phyloP scores from a whole-genome alignment of 306 rosid species.

The Astragalus glycyphyllos region DNA sequence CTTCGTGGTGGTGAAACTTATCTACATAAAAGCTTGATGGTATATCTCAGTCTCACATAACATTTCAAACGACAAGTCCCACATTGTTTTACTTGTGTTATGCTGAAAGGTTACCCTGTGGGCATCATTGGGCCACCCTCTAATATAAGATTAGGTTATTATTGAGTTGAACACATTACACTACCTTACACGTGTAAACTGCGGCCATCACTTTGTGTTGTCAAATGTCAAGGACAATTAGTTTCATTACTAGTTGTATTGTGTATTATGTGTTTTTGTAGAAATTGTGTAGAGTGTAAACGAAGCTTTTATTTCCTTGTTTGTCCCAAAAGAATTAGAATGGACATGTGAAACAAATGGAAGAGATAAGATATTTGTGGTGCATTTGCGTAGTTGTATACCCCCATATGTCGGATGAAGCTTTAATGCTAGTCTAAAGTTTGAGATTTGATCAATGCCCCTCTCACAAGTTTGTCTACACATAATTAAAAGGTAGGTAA shows the following conservation, averaged over 20 bases:
- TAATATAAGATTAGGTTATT: no score
- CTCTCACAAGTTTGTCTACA: constrained; percentile 27
- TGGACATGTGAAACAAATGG: constrained; percentile 17
- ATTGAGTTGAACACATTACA: no score
- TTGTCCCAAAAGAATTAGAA: not conserved
- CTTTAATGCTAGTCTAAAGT: constrained; percentile 21
- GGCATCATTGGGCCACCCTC: constrained; percentile 37
- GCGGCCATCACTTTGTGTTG: no score
- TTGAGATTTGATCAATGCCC: constrained; percentile 24
- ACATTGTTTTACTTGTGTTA: constrained; percentile 10
- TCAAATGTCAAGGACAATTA: no score
- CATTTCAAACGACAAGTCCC: constrained; percentile 31
- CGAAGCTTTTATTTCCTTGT: constrained; percentile 28
- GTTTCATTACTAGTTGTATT: no score
- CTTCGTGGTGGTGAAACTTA: constrained; percentile 11
- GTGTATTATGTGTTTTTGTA: not conserved
- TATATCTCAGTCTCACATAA: constrained; percentile 4
- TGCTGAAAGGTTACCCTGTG: constrained; percentile 37
- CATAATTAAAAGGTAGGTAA: not conserved
- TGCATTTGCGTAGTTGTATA: constrained; percentile 17
- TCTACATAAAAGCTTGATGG: not conserved
- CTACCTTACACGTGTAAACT: no score
- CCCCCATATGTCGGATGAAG: constrained; percentile 44
- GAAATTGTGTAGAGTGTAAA: constrained; percentile 12
- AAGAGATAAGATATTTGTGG: constrained; percentile 49